A percentile compares a stretch with the other conserved stretches of the same genome.
These are phyloP conservation scores for Fusarium sp. DNA, from an alignment of 2,329 filamentous ascomycete species.

Conservation along the genomic window DNA sequence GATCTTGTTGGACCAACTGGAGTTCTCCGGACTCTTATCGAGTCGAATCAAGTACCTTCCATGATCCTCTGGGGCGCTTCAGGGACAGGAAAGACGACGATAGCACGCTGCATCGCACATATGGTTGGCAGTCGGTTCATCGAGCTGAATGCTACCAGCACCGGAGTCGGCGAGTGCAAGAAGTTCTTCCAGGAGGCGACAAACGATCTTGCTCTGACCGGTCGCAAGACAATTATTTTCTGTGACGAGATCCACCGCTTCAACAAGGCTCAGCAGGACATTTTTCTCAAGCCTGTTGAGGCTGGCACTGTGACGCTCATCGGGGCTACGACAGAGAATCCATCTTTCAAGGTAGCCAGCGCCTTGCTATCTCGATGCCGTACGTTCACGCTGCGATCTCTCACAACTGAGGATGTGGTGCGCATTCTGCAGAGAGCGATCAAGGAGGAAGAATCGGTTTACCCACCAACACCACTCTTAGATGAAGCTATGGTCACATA, in stretches of 20 bases:
- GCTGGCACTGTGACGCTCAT: slow-evolving; percentile 90
- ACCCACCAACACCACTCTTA: slow-evolving; percentile 68
- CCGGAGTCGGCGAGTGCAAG: slow-evolving; percentile 90
- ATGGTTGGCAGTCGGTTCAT: slow-evolving; percentile 88
- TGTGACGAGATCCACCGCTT: slow-evolving; percentile 98
- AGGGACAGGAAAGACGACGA: slow-evolving; percentile 89
- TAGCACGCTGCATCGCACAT: slow-evolving; percentile 88
- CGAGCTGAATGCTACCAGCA: slow-evolving; percentile 94
- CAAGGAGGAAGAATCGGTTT: slow-evolving; percentile 64
- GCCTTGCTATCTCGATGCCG: slow-evolving; percentile 90
- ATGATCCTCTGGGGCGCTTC: slow-evolving; percentile 94
- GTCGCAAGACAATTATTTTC: slow-evolving; percentile 93
- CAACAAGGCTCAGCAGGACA: slow-evolving; percentile 91
- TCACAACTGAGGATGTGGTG: slow-evolving; percentile 78
- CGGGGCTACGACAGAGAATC: slow-evolving; percentile 96
- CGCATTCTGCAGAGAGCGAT: slow-evolving; percentile 83
- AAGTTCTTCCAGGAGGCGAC: slow-evolving; percentile 88
- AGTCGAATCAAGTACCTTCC: slow-evolving; percentile 85
- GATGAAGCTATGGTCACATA: slow-evolving; percentile 83
- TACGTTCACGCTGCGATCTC: slow-evolving; percentile 85
- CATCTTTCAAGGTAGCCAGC: slow-evolving; percentile 86
- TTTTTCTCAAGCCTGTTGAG: slow-evolving; percentile 93
- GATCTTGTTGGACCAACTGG: slow-evolving; percentile 88
- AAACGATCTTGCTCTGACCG: slow-evolving; percentile 82
- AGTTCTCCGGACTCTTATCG: slow-evolving; percentile 87